phyloP scores from a whole-genome alignment of 345 rosid genomes.

The Microthlaspi erraticum region DNA sequence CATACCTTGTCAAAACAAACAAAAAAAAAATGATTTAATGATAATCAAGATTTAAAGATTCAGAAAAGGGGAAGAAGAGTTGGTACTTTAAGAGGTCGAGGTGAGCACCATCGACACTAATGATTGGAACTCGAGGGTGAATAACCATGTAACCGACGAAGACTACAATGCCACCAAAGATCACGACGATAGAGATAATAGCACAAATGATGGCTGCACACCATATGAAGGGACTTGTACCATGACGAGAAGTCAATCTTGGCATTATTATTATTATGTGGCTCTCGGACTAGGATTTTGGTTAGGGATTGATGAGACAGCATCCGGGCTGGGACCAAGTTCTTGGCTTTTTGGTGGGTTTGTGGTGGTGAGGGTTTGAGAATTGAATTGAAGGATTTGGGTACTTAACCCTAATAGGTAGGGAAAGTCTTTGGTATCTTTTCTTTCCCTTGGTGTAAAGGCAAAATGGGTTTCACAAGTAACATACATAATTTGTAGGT shows the following conservation, averaged over 20 bases:
- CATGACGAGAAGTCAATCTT: constrained; percentile 29
- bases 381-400: constrained; percentile 37
- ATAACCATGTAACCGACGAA: constrained; percentile 72
- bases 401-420: constrained; percentile 47
- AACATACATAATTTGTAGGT: constrained; percentile 35
- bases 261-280: constrained; percentile 49
- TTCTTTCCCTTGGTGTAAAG: constrained; percentile 64
- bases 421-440: constrained; percentile 74
- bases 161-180: constrained; percentile 62
- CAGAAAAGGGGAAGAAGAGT: constrained; percentile 32
- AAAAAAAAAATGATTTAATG: background rate
- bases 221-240: constrained; percentile 75
- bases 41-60: constrained; percentile 22
- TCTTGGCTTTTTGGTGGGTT: constrained; percentile 33
- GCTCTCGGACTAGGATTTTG: constrained; percentile 16
- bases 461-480: constrained; percentile 28
- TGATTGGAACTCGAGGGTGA: constrained; percentile 78
- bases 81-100: constrained; percentile 57
- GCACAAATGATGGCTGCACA: constrained; percentile 58
- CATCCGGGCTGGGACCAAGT: constrained; percentile 38
- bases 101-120: constrained; percentile 62
- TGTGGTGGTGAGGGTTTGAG: background rate
- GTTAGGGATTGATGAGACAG: constrained; percentile 27
- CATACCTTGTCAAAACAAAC: constrained; percentile 34
- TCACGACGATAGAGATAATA: constrained; percentile 61